phyloP scores from a whole-genome alignment of 2,329 filamentous ascomycete genomes.

The Ophiostoma tasmaniense region DNA sequence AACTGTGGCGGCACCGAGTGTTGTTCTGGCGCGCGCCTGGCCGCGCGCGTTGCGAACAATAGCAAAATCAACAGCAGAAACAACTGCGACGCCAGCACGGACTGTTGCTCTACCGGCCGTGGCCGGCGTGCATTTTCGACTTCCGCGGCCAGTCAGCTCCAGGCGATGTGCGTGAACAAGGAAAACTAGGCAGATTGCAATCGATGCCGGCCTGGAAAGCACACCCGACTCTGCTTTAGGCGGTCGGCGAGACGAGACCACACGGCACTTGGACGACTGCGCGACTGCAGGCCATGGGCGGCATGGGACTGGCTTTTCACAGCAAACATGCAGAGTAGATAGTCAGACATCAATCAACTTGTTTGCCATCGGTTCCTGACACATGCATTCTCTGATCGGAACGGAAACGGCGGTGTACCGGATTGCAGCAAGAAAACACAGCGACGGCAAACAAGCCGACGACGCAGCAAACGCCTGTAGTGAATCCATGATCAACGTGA shows the following conservation, averaged over 20 bases:
- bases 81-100: constrained; percentile 7
- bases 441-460: background rate
- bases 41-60: background rate
- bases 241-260: too few relatives aligned
- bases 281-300: too few relatives aligned
- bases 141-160: background rate
- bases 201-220: background rate
- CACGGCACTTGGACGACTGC: background rate
- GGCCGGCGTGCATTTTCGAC: background rate
- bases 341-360: background rate
- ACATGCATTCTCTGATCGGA: background rate
- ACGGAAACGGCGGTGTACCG: background rate
- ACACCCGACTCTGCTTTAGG: too few relatives aligned
- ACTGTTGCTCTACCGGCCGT: background rate
- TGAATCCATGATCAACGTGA: background rate
- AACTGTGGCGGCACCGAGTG: constrained; percentile 8
- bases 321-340: background rate
- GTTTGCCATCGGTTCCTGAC: background rate
- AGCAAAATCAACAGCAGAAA: background rate
- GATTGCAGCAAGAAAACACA: background rate
- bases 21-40: background rate
- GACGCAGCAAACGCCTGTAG: background rate
- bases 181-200: background rate
- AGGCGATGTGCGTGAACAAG: background rate
- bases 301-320: background rate